Percentiles rank a stretch among this genome's conserved stretches.
Conservation (phyloP, 2,329 filamentous ascomycete genomes). For the Rugonectria rugulosa region DNA sequence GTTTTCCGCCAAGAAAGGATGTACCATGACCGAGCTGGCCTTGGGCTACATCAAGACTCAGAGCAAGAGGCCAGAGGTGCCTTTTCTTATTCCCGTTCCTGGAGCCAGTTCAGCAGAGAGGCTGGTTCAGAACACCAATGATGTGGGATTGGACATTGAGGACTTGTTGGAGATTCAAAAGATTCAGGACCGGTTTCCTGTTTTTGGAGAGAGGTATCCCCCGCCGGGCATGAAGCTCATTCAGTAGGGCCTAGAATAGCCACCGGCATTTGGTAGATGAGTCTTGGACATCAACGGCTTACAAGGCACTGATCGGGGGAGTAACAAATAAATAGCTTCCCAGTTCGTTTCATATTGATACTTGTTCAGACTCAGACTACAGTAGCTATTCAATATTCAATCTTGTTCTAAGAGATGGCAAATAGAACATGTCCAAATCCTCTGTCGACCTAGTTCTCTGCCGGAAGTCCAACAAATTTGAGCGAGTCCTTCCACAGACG, state of each 20-base stretch:
- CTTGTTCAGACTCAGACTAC: too few species aligned
- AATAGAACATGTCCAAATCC: too few species aligned
- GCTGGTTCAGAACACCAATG: background rate
- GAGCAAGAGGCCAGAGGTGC: background rate
- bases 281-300: too few species aligned
- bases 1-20: constrained; percentile 63
- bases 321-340: too few species aligned
- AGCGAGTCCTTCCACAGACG: constrained; percentile 22
- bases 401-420: too few species aligned
- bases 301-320: too few species aligned
- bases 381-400: too few species aligned
- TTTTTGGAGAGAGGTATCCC: background rate
- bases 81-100: constrained; percentile 63
- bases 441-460: constrained; percentile 3
- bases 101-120: constrained; percentile 49
- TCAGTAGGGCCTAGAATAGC: too few species aligned
- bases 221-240: background rate
- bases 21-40: constrained; percentile 67
- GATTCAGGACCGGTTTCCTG: background rate
- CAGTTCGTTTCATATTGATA: too few species aligned
- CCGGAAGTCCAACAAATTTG: constrained; percentile 2
- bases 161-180: background rate
- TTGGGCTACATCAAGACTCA: constrained; percentile 63
- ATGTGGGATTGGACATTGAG: background rate
- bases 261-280: too few species aligned